Evolutionary conservation across 1,284 basidiomycete species (phyloP).

Genomic region (Marasmius sp.): DNA sequence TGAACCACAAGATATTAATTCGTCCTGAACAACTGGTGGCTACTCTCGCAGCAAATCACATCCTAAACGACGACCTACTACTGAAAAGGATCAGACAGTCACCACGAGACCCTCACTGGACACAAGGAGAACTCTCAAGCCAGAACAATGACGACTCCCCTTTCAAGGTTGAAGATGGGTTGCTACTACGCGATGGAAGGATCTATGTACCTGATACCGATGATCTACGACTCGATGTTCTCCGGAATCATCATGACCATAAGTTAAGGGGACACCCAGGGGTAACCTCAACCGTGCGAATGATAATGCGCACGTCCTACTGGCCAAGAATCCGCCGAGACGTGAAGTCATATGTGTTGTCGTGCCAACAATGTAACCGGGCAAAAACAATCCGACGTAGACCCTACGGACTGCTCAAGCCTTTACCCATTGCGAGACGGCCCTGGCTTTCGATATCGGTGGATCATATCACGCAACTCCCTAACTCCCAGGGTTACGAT

Average conservation of each 20-base stretch:
- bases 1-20: constrained; percentile 15
- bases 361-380: background rate
- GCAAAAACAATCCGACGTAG: background rate
- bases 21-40: constrained; percentile 19
- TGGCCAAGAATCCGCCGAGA: constrained; percentile 16
- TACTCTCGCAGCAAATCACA: too few relatives aligned
- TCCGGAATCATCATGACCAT: constrained; percentile 5
- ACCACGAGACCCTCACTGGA: too few relatives aligned
- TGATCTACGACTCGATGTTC: constrained; percentile 6
- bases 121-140: background rate
- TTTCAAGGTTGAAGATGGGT: background rate
- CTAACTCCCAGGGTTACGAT: constrained; percentile 25
- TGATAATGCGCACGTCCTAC: constrained; percentile 18
- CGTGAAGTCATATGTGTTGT: background rate
- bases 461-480: constrained; percentile 24
- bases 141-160: background rate
- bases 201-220: background rate
- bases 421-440: background rate
- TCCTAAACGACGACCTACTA: background rate
- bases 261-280: constrained; percentile 30
- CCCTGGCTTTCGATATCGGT: constrained; percentile 6
- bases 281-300: constrained; percentile 23
- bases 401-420: background rate
- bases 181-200: background rate
- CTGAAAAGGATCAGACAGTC: background rate